Base-by-base conservation (phyloP, 75 land plant species). In the Selaginella moellendorffii region DNA sequence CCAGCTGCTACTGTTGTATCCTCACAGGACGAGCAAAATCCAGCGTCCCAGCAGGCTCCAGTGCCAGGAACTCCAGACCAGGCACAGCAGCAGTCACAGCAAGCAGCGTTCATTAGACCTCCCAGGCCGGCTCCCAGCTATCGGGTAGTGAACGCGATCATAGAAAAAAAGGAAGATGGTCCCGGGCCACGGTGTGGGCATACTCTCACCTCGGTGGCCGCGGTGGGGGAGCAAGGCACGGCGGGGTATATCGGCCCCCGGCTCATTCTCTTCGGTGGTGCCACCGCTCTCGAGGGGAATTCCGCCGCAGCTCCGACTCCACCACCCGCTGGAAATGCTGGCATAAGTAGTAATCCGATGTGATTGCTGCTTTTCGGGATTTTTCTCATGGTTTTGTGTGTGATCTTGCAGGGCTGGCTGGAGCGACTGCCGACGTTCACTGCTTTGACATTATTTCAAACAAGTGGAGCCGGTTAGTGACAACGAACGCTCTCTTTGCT, bases 261-360 rank as follows among this genome's bases (percentile, higher is more conserved):
- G 26, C 81, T 88, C 24, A 80, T 88, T 52, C 85, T 88, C 42
- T 88, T 88, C 62, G 93, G 93, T 52, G 93, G 93, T 46, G 80
- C 89, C 67, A 85, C 89, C 28, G 83, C 89, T 54, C 82, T 88
- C 26, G 88, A 88, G 64, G 93, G 78, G 28, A 86, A 84, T 28
- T 65, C 71, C 27, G 53, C 80, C 21, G 83, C 82, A 29, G 63
- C 88, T 0, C 29, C 73, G 21, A 84, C 90, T 1, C 96, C 88
- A 1, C 64, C 87, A 0, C 78, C 97, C 0, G 86, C 81, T 56
- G 87, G 90, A 27, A 66, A 76, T 28, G 77, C 86, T 52, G 93
- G 93, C 54, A 88, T 88, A 69, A 63, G 87, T 86, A 80, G 14
- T 27, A 24, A 61, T 65, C 26, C 54, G 10, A 27, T 27, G 27